These are phyloP conservation scores for Apostasia ramifera DNA, from an alignment of 106 monocot species.

Conservation along the genomic window DNA sequence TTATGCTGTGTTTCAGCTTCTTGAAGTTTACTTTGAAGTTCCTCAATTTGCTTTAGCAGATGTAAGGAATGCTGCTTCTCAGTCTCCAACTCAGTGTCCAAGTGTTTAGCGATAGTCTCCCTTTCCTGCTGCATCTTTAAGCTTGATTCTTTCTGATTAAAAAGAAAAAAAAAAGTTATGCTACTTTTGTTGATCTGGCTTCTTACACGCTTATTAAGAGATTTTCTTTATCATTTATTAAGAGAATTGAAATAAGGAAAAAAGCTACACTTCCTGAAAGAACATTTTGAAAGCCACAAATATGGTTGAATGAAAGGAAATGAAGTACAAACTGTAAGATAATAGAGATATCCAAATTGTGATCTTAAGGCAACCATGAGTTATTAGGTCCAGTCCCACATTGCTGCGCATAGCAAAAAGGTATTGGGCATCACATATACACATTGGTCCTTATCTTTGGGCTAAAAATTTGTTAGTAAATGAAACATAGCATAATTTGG, in stretches of 20 bases:
- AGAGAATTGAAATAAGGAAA: background rate
- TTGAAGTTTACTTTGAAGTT: conserved; percentile 41
- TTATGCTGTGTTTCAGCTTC: conserved; percentile 34
- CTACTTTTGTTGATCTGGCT: background rate
- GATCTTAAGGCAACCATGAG: too few relatives aligned
- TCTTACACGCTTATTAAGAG: too few relatives aligned
- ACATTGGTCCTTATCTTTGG: too few relatives aligned
- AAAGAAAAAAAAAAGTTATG: background rate
- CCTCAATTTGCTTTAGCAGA: conserved; percentile 48
- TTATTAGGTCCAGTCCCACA: too few relatives aligned
- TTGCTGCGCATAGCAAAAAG: too few relatives aligned
- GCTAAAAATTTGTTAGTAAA: too few relatives aligned
- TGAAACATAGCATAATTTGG: too few relatives aligned
- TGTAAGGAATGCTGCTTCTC: conserved; percentile 19
- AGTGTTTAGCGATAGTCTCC: conserved; percentile 23
- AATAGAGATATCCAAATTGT: too few relatives aligned
- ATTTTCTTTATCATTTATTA: too few relatives aligned
- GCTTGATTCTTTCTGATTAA: conserved; percentile 40
- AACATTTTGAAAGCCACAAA: background rate
- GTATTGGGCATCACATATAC: too few relatives aligned
- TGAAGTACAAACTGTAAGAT: background rate
- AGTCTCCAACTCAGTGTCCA: conserved; percentile 26
- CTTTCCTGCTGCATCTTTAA: conserved; percentile 34
- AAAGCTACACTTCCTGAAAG: background rate
- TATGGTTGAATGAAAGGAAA: too few relatives aligned